Evolutionary conservation across 1,284 basidiomycete genomes (phyloP), one percentile per base, ranked within the genome.

Genomic region (Puccinia horiana): DNA sequence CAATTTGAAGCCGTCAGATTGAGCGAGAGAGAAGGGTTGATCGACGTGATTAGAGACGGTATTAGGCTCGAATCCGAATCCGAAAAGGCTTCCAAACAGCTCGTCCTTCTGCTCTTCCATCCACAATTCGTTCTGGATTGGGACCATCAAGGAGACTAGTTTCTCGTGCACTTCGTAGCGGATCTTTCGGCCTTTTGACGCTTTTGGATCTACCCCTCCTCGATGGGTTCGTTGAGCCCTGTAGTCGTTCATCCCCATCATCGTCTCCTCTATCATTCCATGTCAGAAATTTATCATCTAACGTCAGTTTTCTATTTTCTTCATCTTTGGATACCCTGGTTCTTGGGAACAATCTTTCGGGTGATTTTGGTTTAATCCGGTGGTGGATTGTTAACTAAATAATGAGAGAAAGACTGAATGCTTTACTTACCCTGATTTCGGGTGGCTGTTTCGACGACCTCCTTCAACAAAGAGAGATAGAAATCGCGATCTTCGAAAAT

Each of bases 51-150:
- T 26, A 12, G 58, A 26, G 14, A 16, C 29, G 6, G 29, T 12
- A 20, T 44, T 44, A n/a, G 40, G 5, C 42, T 80, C 78, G 37
- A 73, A 80, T 3, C 78, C 78, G 40, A 52, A 35, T 9, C 94
- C 94, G 44, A 98, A 89, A 75, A 98, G 87, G 37, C 92, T 94
- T 52, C 91, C 90, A 87, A 98, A 97, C 75, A 97, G 87, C 86
- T 97, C 95, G 86, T 97, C 95, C 83, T 94, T 91, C 88, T 97
- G 95, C 85, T 94, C 93, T 84, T 96, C 94, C 84, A 95, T 93
- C 95, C 95, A 98, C n/a, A 85, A 86, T 32, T 84, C 75, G 16
- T 81, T 84, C 8, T 91, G 90, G 5, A 95, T 91, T 14, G 95
- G 95, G 0, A 95, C 93, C 92, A 96, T 96, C 86, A 96, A 96